Evolutionary conservation across 768 basidiomycete genomes (phyloP), one percentile per base, ranked within the genome.

Genomic region (Rhodotorula graminis): DNA sequence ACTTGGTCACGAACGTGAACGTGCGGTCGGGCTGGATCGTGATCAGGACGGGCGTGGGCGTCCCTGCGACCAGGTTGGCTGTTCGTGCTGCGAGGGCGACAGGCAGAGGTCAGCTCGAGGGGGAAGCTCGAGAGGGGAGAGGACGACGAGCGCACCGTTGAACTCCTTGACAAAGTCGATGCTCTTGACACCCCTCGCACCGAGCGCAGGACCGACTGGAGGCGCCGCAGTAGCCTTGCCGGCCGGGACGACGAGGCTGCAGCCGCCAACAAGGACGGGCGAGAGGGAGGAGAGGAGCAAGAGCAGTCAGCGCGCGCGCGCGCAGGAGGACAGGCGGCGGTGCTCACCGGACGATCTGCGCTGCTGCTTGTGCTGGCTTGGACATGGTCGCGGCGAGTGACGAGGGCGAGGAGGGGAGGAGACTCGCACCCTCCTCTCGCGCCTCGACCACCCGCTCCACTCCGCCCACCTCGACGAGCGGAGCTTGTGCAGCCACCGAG

Each of bases 101-200:
- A 2, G 29, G 27, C 42, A 25, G 14, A 23, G 42, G 23, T 44
- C 31, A 58, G 46, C 11, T 3, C 23, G 50, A 19, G 16, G 23
- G n/a, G 18, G 18, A 5, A 23, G 15, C 3, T 33, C 25, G 53
- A 61, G 9, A 29, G 33, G 37, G 71, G 8, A 23, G 52, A 55
- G 47, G 40, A 56, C 15, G 46, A 3, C 37, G 16, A 3, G 14
- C 49, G 29, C 25, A 70, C 75, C 64, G 80, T 99, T 99, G 84
- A 98, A 99, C 81, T 98, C 93, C 82, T 97, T 99, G 85, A 93
- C 96, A 80, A 99, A 99, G 83, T 99, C 96, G 90, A 98, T 98
- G 40, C 93, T 93, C 83, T 96, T 97, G 77, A 99, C 94, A 78
- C 96, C 96, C 79, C 92, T 88, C 75, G 96, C 95, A 84, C 96